Evolutionary conservation across 179 eudicot genomes (phyloP).

Genomic region (Spinacia oleracea): DNA sequence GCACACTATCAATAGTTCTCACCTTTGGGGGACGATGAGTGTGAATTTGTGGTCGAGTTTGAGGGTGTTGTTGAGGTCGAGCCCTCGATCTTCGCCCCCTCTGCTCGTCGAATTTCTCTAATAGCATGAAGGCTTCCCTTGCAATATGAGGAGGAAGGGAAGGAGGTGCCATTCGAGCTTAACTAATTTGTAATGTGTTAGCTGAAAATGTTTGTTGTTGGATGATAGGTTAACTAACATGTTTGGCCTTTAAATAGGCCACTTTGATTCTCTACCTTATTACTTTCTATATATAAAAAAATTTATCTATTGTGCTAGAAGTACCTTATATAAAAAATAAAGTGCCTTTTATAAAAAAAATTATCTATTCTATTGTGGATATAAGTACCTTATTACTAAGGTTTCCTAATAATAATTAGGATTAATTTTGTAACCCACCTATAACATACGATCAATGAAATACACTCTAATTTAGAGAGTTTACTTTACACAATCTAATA

Average conservation of each 20-base stretch:
- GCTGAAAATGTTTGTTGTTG: neutral
- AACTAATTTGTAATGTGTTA: neutral
- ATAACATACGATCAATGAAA: too few relatives aligned
- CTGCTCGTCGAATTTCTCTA: constrained; percentile 15
- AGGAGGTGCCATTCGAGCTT: constrained; percentile 11
- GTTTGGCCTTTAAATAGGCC: constrained; percentile 14
- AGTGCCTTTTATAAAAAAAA: too few relatives aligned
- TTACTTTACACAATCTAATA: too few relatives aligned
- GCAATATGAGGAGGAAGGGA: neutral
- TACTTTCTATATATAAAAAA: too few relatives aligned
- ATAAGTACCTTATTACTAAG: too few relatives aligned
- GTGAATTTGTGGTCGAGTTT: neutral
- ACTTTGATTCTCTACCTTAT: neutral
- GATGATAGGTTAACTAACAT: neutral
- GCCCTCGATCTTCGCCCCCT: neutral
- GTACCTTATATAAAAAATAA: too few relatives aligned
- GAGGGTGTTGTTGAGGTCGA: neutral
- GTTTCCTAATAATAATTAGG: too few relatives aligned
- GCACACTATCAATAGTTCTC: constrained; percentile 10
- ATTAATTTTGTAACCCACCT: too few relatives aligned
- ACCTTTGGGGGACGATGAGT: neutral
- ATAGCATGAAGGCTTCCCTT: constrained; percentile 18
- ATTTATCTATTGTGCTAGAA: too few relatives aligned
- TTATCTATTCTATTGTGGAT: too few relatives aligned
- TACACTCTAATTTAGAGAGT: too few relatives aligned